Base-by-base conservation (phyloP, 257 asterid species). In the Coffea canephora region DNA sequence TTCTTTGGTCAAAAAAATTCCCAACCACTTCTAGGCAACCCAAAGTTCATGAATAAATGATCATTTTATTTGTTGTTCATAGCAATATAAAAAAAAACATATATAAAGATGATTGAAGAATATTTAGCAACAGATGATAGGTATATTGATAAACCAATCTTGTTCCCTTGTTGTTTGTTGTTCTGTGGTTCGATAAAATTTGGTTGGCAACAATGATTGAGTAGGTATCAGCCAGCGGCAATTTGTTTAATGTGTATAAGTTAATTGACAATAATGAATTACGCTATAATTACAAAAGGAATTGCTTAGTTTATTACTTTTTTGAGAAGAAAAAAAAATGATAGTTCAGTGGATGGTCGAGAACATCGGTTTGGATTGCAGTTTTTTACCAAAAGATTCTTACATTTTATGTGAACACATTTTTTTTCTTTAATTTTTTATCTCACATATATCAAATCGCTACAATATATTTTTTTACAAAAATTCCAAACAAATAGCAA, bases 1-100 rank as follows among this genome's bases (percentile, higher is more conserved):
- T 61, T 46, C 69, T 69, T 27, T 48, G 76, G 79, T 75, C 70
- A 65, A 43, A 45, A 46, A 75, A 70, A 45, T 74, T 74, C 78
- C 82, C 77, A 84, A 85, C 83, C 9, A 80, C 80, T 79, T 78
- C 66, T 78, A 49, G 77, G 73, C 74, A 59, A 52, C 75, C 71
- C 55, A 49, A 71, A n/a, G 43, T 71, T 76, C 27, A 69, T 81
- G 34, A 71, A 6, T 71, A 81, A 18, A 69, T 81, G 34, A 62
- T 4, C 62, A 31, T 46, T 61, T 50, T 36, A 77, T 14, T 19
- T 18, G 10, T 34, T 69, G 71, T 12, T 34, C 41, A 36, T 75
- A 21, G 31, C 45, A 23, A 69, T 23, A 19, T 67, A 21, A 68
- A 55, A 49, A 31, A 31, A 31, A 31, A 31, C 31, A 31, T 31